phyloP scores from a whole-genome alignment of 1,139 yeast genomes.

The Martiniozyma asiatica region DNA sequence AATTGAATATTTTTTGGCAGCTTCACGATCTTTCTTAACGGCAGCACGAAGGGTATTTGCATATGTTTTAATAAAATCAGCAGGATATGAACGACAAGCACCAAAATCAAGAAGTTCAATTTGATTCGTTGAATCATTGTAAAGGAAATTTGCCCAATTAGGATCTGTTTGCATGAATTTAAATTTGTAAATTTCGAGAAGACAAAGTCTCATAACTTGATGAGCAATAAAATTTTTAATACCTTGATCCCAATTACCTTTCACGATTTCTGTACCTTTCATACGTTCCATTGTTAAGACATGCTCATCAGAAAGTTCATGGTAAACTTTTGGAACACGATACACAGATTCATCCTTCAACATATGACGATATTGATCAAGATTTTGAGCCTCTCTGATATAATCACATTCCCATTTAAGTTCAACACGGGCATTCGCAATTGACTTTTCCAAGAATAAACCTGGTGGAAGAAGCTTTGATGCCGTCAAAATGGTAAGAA shows the following conservation, averaged over 20 bases:
- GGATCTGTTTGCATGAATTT: constrained; percentile 98
- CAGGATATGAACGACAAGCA: constrained; percentile 73
- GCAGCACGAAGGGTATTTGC: constrained; percentile 69
- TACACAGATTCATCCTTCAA: constrained; percentile 58
- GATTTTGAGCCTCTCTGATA: constrained; percentile 73
- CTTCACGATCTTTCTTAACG: constrained; percentile 51
- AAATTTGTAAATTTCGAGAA: constrained; percentile 73
- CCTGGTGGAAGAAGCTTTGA: constrained; percentile 85
- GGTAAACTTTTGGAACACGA: constrained; percentile 71
- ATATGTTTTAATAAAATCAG: constrained; percentile 58
- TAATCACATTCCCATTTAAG: constrained; percentile 98
- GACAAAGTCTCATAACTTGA: constrained; percentile 75
- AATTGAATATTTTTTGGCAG: constrained; percentile 53
- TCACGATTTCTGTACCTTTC: constrained; percentile 74
- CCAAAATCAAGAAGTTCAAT: constrained; percentile 91
- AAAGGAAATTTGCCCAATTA: constrained; percentile 95
- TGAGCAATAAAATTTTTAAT: constrained; percentile 75
- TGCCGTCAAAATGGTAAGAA: constrained; percentile 72
- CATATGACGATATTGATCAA: constrained; percentile 55
- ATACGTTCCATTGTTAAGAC: constrained; percentile 85
- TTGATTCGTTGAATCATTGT: constrained; percentile 45
- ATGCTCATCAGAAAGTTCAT: constrained; percentile 66
- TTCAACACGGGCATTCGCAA: constrained; percentile 87
- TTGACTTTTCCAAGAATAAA: constrained; percentile 78
- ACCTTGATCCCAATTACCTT: constrained; percentile 64